Evolutionary conservation across 345 rosid genomes (phyloP), one percentile per base, ranked within the genome.

Genomic region (Pistacia vera): DNA sequence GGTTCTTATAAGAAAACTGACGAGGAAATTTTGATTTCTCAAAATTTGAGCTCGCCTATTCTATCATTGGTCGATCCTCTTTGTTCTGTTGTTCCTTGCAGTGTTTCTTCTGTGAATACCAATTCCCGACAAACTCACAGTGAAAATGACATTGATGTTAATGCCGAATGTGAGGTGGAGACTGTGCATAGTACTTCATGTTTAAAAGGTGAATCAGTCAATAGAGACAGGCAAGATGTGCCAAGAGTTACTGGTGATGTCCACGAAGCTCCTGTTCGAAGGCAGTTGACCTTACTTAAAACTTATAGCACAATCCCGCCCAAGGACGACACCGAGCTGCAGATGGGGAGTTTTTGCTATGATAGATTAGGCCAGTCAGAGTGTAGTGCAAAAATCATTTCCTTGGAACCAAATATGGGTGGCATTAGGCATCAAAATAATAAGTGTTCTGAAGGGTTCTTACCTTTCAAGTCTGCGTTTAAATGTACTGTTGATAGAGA

Each of bases 31-130:
- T 70, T 75, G 13, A 66, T 71, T 72, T 86, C 84, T 71, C 84
- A 85, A 79, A 91, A 84, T 71, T 82, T 82, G 66, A 79, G 73
- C 71, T 89, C 85, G 62, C 84, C 82, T 60, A 68, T 82, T 80
- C 70, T 69, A 38, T 79, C 88, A 7, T 76, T 52, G 56, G 75
- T 78, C 49, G 95, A 89, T 80, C 92, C 93, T 77, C 95, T 91
- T 80, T 89, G 95, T 83, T 89, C 93, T 28, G 25, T 89, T 79
- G 93, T 91, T 72, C 92, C 91, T 63, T 91, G 95, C 81, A 89
- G 93, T 71, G 75, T 91, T 64, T 78, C 93, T 56, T n/a, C 72
- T 36, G 90, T 83, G 64, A 61, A 75, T 79, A 67, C 74, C 54
- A 70, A 46, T 70, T 75, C 80, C 68, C 62, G 75, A 25, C 76